phyloP scores from a whole-genome alignment of 495 filamentous ascomycete species.

The Tuber microsphaerosporum region DNA sequence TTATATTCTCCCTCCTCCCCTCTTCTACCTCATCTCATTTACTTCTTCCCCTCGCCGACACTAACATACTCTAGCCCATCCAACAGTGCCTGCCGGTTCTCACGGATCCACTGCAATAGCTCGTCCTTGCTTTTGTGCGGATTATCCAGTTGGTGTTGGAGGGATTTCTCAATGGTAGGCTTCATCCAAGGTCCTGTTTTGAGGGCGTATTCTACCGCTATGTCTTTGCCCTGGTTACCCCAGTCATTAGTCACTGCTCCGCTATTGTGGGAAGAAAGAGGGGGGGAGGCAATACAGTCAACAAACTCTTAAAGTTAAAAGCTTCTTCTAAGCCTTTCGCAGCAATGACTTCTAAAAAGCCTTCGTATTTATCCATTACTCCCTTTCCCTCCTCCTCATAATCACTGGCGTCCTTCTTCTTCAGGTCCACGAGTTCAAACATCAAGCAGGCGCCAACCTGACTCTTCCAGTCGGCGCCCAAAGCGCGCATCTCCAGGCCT shows the following conservation, averaged over 20 bases:
- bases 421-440: conserved; percentile 53
- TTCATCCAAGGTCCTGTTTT: conserved; percentile 73
- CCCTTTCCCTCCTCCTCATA: conserved; percentile 22
- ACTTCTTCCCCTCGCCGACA: background rate
- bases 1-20: background rate
- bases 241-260: background rate
- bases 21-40: background rate
- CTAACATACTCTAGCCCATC: background rate
- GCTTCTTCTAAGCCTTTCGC: conserved; percentile 46
- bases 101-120: conserved; percentile 50
- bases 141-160: conserved; percentile 81
- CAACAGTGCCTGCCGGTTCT: conserved; percentile 47
- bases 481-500: conserved; percentile 64
- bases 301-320: conserved; percentile 29
- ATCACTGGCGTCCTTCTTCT: conserved; percentile 31
- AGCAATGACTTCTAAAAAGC: conserved; percentile 47
- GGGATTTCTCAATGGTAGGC: conserved; percentile 59
- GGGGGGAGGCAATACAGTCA: conserved; percentile 23
- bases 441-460: conserved; percentile 66
- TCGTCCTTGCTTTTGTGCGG: conserved; percentile 64
- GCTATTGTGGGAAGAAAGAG: background rate
- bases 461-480: conserved; percentile 69
- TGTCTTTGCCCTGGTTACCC: conserved; percentile 54
- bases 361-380: conserved; percentile 42
- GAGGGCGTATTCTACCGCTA: conserved; percentile 53